Percentiles rank a stretch among this genome's conserved stretches.
phyloP scores from a whole-genome alignment of 1,284 basidiomycete genomes.

The Tylopilus orsonianus region DNA sequence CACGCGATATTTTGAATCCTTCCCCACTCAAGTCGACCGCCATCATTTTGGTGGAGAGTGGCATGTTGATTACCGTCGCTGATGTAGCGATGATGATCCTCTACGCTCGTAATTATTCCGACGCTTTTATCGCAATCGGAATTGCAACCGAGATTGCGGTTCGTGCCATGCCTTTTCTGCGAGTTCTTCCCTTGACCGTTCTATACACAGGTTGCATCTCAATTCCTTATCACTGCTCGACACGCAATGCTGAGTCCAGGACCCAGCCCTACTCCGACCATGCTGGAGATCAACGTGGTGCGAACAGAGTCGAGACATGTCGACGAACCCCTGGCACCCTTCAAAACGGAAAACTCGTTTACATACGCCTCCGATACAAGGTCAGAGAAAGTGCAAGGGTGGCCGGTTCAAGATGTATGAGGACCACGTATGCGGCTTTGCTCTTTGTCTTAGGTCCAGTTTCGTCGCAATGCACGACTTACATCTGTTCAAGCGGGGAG shows the following conservation, averaged over 20 bases:
- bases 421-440: too few relatives aligned
- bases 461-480: too few relatives aligned
- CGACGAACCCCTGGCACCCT: background rate
- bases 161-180: conserved; percentile 1
- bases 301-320: background rate
- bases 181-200: background rate
- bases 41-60: conserved; percentile 20
- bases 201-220: conserved; percentile 17
- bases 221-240: conserved; percentile 25
- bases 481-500: too few relatives aligned
- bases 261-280: background rate
- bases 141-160: conserved; percentile 19
- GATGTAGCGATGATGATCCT: conserved; percentile 14
- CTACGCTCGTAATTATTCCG: background rate
- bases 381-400: too few relatives aligned
- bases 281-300: background rate
- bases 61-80: conserved; percentile 11
- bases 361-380: too few relatives aligned
- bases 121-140: conserved; percentile 13
- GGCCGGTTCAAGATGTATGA: too few relatives aligned
- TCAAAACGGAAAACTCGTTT: too few relatives aligned
- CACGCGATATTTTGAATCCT: conserved; percentile 1
- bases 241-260: conserved; percentile 10
- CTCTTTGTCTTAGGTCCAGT: too few relatives aligned
- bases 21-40: conserved; percentile 9